Evolutionary conservation across 805 yeast species (phyloP).

Genomic region (Metschnikowia cerradonensis): DNA sequence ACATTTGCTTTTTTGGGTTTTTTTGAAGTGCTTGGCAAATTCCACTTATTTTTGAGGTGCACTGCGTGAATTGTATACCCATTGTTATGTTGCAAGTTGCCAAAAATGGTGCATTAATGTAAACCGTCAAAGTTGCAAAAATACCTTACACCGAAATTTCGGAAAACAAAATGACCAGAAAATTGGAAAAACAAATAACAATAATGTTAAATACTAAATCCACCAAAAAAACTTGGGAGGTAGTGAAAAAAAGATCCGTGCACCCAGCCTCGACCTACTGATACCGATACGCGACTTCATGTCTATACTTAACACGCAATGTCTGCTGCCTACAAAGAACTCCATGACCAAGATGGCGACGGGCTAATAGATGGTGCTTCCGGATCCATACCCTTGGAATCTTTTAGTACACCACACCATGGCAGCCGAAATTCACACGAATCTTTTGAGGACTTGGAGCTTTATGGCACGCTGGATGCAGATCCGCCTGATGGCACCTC

Average conservation of each 20-base stretch:
- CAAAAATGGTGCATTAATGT: background rate
- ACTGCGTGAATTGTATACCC: background rate
- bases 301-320: background rate
- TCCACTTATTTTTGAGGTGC: background rate
- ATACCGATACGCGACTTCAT: background rate
- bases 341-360: background rate
- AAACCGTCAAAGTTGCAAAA: background rate
- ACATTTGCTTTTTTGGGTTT: background rate
- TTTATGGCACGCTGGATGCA: slow-evolving; percentile 2
- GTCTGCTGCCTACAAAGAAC: slow-evolving; percentile 3
- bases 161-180: background rate
- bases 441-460: slow-evolving; percentile 4
- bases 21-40: background rate
- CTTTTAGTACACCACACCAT: background rate
- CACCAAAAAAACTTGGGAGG: background rate
- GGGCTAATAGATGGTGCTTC: background rate
- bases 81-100: background rate
- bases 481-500: slow-evolving; percentile 26
- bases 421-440: background rate
- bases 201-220: background rate
- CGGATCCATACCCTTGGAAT: background rate
- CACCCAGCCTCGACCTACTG: background rate
- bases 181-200: too few relatives aligned
- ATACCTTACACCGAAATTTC: background rate
- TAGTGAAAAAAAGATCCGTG: background rate